Evolutionary conservation across 2,329 filamentous ascomycete genomes (phyloP).

Genomic region (Cladosporium sp.): DNA sequence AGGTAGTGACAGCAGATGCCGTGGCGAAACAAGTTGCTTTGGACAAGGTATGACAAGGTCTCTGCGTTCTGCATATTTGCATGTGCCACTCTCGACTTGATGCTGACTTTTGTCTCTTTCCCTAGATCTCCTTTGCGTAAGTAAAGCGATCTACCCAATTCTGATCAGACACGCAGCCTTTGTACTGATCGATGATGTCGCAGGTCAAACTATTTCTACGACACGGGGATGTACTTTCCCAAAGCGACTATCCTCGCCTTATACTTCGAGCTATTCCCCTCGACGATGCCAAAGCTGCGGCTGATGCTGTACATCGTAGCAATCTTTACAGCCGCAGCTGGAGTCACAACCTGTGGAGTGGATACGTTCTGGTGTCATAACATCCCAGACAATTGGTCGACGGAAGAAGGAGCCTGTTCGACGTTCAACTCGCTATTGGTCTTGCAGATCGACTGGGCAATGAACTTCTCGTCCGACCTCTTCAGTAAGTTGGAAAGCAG

Average conservation of each 20-base stretch:
- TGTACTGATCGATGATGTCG: background rate
- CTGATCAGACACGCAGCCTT: background rate
- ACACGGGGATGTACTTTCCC: slow-evolving; percentile 1
- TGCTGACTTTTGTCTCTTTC: background rate
- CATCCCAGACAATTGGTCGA: background rate
- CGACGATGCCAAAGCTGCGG: background rate
- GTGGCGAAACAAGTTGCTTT: background rate
- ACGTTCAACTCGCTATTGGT: slow-evolving; percentile 1
- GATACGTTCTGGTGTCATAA: background rate
- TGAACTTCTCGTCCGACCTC: slow-evolving; percentile 2
- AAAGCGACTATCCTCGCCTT: background rate
- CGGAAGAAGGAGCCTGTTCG: background rate
- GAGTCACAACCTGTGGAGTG: background rate
- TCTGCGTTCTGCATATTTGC: background rate
- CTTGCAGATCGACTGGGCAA: slow-evolving; percentile 1
- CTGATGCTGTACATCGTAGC: background rate
- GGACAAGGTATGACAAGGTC: background rate
- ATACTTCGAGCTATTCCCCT: background rate
- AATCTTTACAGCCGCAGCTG: background rate
- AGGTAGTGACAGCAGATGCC: background rate
- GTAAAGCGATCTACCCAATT: background rate
- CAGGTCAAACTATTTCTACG: slow-evolving; percentile 5
- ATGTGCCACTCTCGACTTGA: background rate
- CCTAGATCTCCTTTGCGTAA: background rate
- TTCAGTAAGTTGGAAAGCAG: background rate